Evolutionary conservation across 73 alveolate genomes (phyloP).

Genomic region (Paramecium pentaurelia): DNA sequence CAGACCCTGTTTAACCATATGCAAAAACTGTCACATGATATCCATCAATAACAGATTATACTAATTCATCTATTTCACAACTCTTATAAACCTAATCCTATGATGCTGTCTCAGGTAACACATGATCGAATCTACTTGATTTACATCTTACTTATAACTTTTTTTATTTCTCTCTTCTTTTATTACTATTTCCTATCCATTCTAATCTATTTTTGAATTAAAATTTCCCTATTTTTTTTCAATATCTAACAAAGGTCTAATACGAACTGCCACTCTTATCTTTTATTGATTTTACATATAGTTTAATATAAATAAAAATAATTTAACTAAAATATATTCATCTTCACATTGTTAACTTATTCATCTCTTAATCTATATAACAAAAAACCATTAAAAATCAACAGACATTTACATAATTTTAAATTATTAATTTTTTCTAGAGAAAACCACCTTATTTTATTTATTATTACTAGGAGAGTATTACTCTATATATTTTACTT

Average conservation of each 20-base stretch:
- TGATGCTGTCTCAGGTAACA: constrained; percentile 72
- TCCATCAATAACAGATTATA: constrained; percentile 83
- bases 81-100: constrained; percentile 75
- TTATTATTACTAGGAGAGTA: neutral
- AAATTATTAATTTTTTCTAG: neutral
- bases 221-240: constrained; percentile 60
- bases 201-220: constrained; percentile 64
- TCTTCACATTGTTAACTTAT: neutral
- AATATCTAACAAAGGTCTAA: constrained; percentile 65
- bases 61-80: constrained; percentile 72
- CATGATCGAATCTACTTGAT: constrained; percentile 69
- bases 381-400: neutral
- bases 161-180: constrained; percentile 57
- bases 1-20: constrained; percentile 97
- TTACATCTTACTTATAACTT: constrained; percentile 62
- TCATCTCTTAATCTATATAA: neutral
- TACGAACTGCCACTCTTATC: constrained; percentile 68
- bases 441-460: neutral
- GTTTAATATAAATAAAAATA: neutral
- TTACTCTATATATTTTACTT: neutral
- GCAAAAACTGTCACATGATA: constrained; percentile 93
- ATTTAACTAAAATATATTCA: neutral
- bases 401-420: too few relatives aligned
- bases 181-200: constrained; percentile 64
- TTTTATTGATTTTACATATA: neutral